Evolutionary conservation across 2,329 filamentous ascomycete genomes (phyloP).

Genomic region (Lasiodiplodia theobromae): DNA sequence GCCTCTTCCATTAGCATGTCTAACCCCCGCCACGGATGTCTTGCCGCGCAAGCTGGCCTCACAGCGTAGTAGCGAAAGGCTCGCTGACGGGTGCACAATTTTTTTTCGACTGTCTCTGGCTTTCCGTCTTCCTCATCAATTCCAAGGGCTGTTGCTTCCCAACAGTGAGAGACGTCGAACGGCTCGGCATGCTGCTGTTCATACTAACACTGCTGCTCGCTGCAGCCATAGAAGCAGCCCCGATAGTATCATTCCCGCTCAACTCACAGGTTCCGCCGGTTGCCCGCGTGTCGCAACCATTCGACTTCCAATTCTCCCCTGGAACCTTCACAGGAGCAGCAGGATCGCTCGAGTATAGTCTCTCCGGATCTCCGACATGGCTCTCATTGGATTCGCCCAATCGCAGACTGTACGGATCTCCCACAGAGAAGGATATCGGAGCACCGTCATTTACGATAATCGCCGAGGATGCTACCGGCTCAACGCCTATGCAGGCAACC

Average conservation of each 20-base stretch:
- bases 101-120: not conserved
- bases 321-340: constrained; percentile 74
- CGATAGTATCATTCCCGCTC: constrained; percentile 69
- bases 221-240: constrained; percentile 38
- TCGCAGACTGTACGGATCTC: constrained; percentile 75
- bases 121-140: constrained; percentile 31
- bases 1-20: constrained; percentile 35
- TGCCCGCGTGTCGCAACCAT: constrained; percentile 71
- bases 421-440: constrained; percentile 64
- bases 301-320: constrained; percentile 74
- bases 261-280: constrained; percentile 86
- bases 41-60: constrained; percentile 40
- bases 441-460: constrained; percentile 69
- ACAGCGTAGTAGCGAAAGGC: constrained; percentile 33
- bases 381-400: constrained; percentile 71
- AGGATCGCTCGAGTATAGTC: constrained; percentile 67
- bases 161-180: constrained; percentile 5
- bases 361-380: constrained; percentile 74
- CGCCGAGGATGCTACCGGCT: constrained; percentile 72
- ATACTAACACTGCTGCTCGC: constrained; percentile 34
- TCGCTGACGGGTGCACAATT: constrained; percentile 15
- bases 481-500: constrained; percentile 68
- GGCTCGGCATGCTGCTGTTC: constrained; percentile 33
- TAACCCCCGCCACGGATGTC: constrained; percentile 34
- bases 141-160: not conserved